Evolutionary conservation across 2,329 filamentous ascomycete genomes (phyloP).

Genomic region (Penicillium hordei): DNA sequence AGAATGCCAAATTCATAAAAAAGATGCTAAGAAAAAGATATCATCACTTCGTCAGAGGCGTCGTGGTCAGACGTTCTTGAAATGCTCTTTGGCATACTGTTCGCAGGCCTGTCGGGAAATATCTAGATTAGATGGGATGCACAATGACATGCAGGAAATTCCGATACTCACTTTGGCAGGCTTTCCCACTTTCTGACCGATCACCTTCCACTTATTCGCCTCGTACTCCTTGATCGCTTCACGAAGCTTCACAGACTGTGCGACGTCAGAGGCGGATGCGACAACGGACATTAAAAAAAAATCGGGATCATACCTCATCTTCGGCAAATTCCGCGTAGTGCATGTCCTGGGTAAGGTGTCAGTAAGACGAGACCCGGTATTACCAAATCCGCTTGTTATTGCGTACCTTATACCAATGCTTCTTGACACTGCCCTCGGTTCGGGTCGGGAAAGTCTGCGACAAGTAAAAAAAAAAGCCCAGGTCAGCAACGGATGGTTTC

Average conservation of each 20-base stretch:
- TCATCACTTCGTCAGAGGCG: slow-evolving; percentile 38
- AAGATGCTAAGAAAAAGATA: slow-evolving; percentile 25
- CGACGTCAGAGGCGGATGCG: slow-evolving; percentile 14
- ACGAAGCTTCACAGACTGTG: slow-evolving; percentile 58
- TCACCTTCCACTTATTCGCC: slow-evolving; percentile 97
- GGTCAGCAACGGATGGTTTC: slow-evolving; percentile 5
- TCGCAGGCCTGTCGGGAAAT: slow-evolving; percentile 64
- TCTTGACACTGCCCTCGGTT: slow-evolving; percentile 97
- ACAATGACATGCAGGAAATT: slow-evolving; percentile 14
- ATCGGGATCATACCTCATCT: slow-evolving; percentile 68
- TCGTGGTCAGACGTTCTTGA: slow-evolving; percentile 50
- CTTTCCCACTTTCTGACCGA: slow-evolving; percentile 95
- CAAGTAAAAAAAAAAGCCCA: neutral
- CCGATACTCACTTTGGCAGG: slow-evolving; percentile 73
- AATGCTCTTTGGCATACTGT: slow-evolving; percentile 96
- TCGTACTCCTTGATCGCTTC: slow-evolving; percentile 99
- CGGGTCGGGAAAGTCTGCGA: slow-evolving; percentile 80
- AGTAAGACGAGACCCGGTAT: slow-evolving; percentile 4
- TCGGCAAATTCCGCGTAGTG: slow-evolving; percentile 98
- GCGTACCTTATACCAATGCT: slow-evolving; percentile 96
- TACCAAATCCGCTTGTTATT: neutral
- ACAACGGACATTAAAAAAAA: slow-evolving; percentile 5
- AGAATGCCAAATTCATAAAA: slow-evolving; percentile 26
- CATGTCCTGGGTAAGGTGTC: slow-evolving; percentile 71
- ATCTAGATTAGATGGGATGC: slow-evolving; percentile 22